Conservation (phyloP, 2,329 filamentous ascomycete genomes). For the Fusarium setosum region DNA sequence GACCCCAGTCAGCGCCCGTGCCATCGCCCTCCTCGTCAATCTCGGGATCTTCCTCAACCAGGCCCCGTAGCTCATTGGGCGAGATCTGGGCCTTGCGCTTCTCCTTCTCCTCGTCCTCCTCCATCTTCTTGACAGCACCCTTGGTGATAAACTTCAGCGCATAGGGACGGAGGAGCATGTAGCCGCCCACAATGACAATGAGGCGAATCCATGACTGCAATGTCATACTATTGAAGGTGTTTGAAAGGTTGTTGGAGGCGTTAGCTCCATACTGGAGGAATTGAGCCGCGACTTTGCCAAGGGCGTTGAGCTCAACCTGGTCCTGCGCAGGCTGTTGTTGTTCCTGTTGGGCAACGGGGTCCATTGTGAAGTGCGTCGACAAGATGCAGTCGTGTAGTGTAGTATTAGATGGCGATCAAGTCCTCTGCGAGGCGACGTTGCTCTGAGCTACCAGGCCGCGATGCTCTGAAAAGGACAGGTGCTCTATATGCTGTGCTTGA, state of each 20-base stretch:
- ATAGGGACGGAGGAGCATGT: slow-evolving; percentile 79
- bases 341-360: slow-evolving; percentile 40
- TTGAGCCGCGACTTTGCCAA: slow-evolving; percentile 48
- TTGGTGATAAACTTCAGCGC: slow-evolving; percentile 75
- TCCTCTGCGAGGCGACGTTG: neutral
- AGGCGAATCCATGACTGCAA: slow-evolving; percentile 73
- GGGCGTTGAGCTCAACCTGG: slow-evolving; percentile 45
- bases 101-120: slow-evolving; percentile 64
- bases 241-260: slow-evolving; percentile 59
- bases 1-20: slow-evolving; percentile 72
- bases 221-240: slow-evolving; percentile 63
- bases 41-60: slow-evolving; percentile 64
- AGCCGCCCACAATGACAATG: slow-evolving; percentile 77
- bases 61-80: slow-evolving; percentile 72
- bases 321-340: slow-evolving; percentile 40
- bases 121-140: slow-evolving; percentile 72
- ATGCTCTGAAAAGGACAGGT: neutral
- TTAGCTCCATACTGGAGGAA: slow-evolving; percentile 52
- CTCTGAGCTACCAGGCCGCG: neutral
- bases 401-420: neutral
- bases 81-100: slow-evolving; percentile 70
- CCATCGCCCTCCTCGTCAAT: slow-evolving; percentile 58
- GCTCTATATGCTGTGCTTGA: neutral
- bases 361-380: slow-evolving; percentile 26
- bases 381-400: neutral